Evolutionary conservation across 805 yeast species (phyloP), one percentile per base, ranked within the genome.

Genomic region (Metschnikowia picachoensis): DNA sequence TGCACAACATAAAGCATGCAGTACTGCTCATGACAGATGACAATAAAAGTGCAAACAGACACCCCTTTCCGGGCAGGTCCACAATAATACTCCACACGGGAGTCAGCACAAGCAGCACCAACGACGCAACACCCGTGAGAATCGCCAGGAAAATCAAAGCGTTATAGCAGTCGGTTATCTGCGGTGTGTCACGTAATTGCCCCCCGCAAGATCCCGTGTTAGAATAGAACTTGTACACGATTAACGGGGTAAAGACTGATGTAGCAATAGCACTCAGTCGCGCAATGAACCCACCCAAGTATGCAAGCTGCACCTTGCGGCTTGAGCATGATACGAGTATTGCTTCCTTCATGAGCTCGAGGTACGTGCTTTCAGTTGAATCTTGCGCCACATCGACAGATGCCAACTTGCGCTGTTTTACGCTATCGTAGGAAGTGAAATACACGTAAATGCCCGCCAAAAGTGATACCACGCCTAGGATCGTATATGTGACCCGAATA

Each of bases 61-160:
- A 60, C 6, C 75, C 74, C 35, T 59, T 55, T 27, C 60, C 63
- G 12, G 43, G 46, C 33, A 53, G 50, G 59, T 83, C 88, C 17
- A 80, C 72, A n/a, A 78, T 55, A 41, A 70, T 57, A 3, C 90
- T 91, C 73, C 82, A 78, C 2, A 80, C 25, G 12, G 90, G 91
- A 0, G 90, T 83, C 37, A 76, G 68, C 0, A 80, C n/a, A 20
- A 85, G 65, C 1, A 84, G 76, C 20, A 74, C 68, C 0, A 80
- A 68, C 52, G 83, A 83, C 3, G 81, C 71, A n/a, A 83, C 74
- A 8, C 92, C 92, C 0, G 86, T 77, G 29, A 85, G 64, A 36
- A 85, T 81, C 1, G 89, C 87, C 14, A 88, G 78, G 48, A 77
- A 74, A 8, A 82, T 69, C 52, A 80, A 83, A 0, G 86, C 88